These are phyloP conservation scores for Dendrobium officinale DNA, from an alignment of 106 monocot genomes.

Conservation along the genomic window DNA sequence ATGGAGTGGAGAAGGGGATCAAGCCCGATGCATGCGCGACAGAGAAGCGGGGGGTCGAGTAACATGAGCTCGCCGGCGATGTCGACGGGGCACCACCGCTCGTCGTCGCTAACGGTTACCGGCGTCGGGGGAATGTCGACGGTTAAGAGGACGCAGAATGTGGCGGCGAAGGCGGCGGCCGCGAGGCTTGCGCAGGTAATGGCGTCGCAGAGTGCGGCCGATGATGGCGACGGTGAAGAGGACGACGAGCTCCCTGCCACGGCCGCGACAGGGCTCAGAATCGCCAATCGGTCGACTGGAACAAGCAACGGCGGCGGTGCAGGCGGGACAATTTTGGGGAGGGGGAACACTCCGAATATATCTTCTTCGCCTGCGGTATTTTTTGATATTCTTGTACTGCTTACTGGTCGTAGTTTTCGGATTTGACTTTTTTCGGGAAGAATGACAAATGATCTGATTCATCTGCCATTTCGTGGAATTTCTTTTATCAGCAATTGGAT, in stretches of 20 bases:
- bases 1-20: slow-evolving; percentile 4
- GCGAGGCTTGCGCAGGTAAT: slow-evolving; percentile 80
- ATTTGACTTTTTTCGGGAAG: not conserved
- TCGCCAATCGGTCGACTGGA: slow-evolving; percentile 12
- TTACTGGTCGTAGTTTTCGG: not conserved
- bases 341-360: slow-evolving; percentile 13
- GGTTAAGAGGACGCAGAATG: slow-evolving; percentile 63
- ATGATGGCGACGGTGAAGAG: slow-evolving; percentile 30
- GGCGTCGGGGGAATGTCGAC: slow-evolving; percentile 21
- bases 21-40: slow-evolving; percentile 38
- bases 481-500: not conserved
- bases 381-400: not conserved
- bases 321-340: slow-evolving; percentile 8
- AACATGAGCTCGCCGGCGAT: slow-evolving; percentile 34
- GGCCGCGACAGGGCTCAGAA: not conserved
- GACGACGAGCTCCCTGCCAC: slow-evolving; percentile 6
- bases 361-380: slow-evolving; percentile 43
- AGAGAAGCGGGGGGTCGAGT: slow-evolving; percentile 26
- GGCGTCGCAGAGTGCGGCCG: slow-evolving; percentile 55
- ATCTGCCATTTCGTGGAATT: not conserved
- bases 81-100: slow-evolving; percentile 53
- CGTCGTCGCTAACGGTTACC: slow-evolving; percentile 8
- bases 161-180: slow-evolving; percentile 67
- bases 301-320: slow-evolving; percentile 11
- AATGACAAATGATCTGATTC: not conserved